These are phyloP conservation scores for Coix lacrymajobi DNA, from an alignment of 176 grass and related monocot species.

Conservation along the genomic window DNA sequence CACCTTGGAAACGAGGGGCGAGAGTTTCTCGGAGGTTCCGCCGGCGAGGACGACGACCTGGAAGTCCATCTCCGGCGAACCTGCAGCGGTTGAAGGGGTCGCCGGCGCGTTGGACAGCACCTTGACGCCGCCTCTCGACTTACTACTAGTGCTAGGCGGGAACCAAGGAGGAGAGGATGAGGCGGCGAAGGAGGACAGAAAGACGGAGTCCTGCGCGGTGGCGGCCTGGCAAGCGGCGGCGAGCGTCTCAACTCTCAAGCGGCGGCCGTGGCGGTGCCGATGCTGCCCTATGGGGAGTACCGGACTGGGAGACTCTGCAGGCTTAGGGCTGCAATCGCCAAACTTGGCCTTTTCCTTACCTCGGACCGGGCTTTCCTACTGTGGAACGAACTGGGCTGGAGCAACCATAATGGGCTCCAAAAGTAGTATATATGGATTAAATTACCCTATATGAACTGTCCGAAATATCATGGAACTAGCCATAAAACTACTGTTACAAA, in stretches of 20 bases:
- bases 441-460: too few species aligned
- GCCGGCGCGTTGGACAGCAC: not conserved
- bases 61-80: slow-evolving; percentile 69
- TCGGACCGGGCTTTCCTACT: not conserved
- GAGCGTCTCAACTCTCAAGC: not conserved
- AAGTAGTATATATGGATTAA: too few species aligned
- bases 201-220: not conserved
- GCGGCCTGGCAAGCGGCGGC: not conserved
- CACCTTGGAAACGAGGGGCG: slow-evolving; percentile 83
- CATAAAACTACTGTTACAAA: too few species aligned
- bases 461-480: too few species aligned
- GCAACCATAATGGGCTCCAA: too few species aligned
- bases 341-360: not conserved
- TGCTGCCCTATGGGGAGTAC: too few species aligned
- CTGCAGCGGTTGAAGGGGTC: not conserved
- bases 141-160: not conserved
- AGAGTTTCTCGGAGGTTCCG: slow-evolving; percentile 70
- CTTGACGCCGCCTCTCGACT: not conserved
- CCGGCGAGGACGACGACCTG: slow-evolving; percentile 97
- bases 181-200: not conserved
- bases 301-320: not conserved
- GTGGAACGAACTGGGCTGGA: not conserved
- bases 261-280: not conserved
- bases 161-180: not conserved
- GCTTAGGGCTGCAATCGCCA: not conserved